phyloP scores from a whole-genome alignment of 257 asterid species.

The Solanum chiquidenum region DNA sequence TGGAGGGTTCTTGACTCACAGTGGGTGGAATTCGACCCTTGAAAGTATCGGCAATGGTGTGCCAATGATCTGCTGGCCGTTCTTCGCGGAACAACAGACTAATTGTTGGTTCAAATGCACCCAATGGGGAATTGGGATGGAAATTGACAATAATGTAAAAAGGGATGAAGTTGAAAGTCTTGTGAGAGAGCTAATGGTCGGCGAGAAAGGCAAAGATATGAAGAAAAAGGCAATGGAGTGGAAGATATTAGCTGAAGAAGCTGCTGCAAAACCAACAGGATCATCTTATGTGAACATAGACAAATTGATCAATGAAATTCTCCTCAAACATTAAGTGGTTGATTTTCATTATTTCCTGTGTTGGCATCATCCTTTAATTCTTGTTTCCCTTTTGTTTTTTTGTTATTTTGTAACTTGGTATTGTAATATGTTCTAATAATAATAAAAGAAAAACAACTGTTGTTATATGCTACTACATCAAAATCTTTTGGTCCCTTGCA shows the following conservation, averaged over 20 bases:
- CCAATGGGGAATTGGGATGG: constrained; percentile 8
- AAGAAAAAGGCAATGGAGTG: constrained; percentile 4
- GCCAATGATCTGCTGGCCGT: constrained; percentile 19
- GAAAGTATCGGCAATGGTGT: constrained; percentile 9
- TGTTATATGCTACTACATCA: neutral
- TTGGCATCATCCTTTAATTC: neutral
- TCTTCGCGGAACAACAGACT: constrained; percentile 10
- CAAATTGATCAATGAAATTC: neutral
- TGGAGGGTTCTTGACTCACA: constrained; percentile 9
- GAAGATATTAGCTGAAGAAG: constrained; percentile 6
- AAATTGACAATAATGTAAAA: constrained; percentile 5
- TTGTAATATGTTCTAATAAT: neutral
- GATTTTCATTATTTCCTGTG: neutral
- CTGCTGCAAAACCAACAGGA: neutral
- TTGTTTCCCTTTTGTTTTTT: constrained; percentile 1
- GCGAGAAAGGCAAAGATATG: constrained; percentile 3
- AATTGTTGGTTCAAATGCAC: constrained; percentile 1
- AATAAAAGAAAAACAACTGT: neutral
- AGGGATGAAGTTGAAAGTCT: constrained; percentile 1
- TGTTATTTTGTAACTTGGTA: neutral
- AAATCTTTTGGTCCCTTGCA: neutral
- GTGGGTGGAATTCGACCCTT: constrained; percentile 11
- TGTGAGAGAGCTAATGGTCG: constrained; percentile 7
- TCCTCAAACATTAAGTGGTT: neutral
- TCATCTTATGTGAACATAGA: neutral